Evolutionary conservation across 1,139 yeast genomes (phyloP).

Genomic region (Casaregolazyma lundiana): DNA sequence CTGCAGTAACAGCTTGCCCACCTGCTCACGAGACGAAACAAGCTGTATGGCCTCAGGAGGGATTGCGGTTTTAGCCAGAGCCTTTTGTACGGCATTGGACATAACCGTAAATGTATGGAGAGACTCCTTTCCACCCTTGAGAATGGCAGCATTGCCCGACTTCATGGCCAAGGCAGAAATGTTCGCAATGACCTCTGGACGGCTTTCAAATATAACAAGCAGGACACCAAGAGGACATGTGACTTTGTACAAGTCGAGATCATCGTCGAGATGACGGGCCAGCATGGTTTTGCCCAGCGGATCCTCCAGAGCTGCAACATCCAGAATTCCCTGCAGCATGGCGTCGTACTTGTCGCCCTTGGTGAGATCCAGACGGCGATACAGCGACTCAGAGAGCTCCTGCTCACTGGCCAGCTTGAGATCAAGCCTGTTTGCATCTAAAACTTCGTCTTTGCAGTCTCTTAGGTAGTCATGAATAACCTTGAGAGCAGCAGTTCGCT

Average conservation of each 20-base stretch:
- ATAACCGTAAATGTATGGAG: conserved; percentile 76
- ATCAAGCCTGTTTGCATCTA: conserved; percentile 71
- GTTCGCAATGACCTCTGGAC: conserved; percentile 98
- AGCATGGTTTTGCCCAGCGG: conserved; percentile 85
- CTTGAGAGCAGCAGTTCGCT: conserved; percentile 68
- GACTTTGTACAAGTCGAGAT: conserved; percentile 70
- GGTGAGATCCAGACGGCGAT: conserved; percentile 79
- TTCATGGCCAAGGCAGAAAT: conserved; percentile 93
- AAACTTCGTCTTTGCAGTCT: conserved; percentile 53
- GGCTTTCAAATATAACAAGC: conserved; percentile 86
- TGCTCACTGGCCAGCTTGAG: conserved; percentile 60
- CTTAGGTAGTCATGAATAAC: conserved; percentile 66
- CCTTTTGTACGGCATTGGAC: conserved; percentile 63
- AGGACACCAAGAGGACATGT: conserved; percentile 95
- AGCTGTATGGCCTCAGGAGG: conserved; percentile 81
- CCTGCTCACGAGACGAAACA: conserved; percentile 85
- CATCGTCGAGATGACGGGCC: conserved; percentile 82
- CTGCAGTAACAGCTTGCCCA: conserved; percentile 74
- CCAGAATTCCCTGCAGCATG: conserved; percentile 92
- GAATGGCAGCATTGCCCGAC: conserved; percentile 86
- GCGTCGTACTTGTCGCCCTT: conserved; percentile 81
- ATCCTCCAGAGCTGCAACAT: conserved; percentile 82
- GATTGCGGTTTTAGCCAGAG: conserved; percentile 58
- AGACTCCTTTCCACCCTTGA: conserved; percentile 97
- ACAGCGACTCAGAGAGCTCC: conserved; percentile 60